A percentile compares a stretch with the other conserved stretches of the same genome.
These are phyloP conservation scores for Hygrophorus pudorinus DNA, from an alignment of 768 basidiomycete genomes.

Conservation along the genomic window DNA sequence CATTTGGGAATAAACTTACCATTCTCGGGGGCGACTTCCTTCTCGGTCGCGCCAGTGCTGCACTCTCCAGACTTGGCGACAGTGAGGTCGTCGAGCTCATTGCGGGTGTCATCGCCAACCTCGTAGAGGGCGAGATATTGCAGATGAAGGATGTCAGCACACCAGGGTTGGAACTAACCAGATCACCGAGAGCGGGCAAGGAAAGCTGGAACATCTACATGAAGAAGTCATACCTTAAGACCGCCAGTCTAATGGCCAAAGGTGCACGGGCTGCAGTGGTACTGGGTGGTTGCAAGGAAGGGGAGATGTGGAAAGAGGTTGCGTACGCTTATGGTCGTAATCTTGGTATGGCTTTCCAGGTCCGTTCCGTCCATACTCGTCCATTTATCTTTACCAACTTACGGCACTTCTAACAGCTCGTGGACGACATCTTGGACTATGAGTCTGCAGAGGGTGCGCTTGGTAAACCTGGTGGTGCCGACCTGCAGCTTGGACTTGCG, in stretches of 20 bases:
- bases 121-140: slow-evolving; percentile 95
- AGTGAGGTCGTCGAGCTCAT: slow-evolving; percentile 90
- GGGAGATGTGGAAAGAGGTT: slow-evolving; percentile 79
- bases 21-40: slow-evolving; percentile 95
- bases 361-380: slow-evolving; percentile 5
- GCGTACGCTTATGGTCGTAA: slow-evolving; percentile 90
- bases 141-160: slow-evolving; percentile 52
- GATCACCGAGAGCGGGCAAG: slow-evolving; percentile 12
- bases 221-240: slow-evolving; percentile 63
- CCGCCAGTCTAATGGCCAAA: slow-evolving; percentile 87
- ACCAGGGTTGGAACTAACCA: slow-evolving; percentile 23
- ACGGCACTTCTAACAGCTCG: slow-evolving; percentile 46
- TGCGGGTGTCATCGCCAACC: slow-evolving; percentile 83
- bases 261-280: slow-evolving; percentile 75
- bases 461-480: slow-evolving; percentile 88
- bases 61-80: slow-evolving; percentile 78
- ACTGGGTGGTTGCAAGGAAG: slow-evolving; percentile 70
- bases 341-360: slow-evolving; percentile 54
- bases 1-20: slow-evolving; percentile 86
- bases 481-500: slow-evolving; percentile 74
- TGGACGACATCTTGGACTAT: slow-evolving; percentile 94
- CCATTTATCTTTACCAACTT: not conserved
- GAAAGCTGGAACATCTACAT: slow-evolving; percentile 75
- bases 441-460: slow-evolving; percentile 65
- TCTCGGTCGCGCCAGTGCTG: slow-evolving; percentile 82